Conservation (phyloP, 2,329 filamentous ascomycete species). For the Fusarium odoratissimum region DNA sequence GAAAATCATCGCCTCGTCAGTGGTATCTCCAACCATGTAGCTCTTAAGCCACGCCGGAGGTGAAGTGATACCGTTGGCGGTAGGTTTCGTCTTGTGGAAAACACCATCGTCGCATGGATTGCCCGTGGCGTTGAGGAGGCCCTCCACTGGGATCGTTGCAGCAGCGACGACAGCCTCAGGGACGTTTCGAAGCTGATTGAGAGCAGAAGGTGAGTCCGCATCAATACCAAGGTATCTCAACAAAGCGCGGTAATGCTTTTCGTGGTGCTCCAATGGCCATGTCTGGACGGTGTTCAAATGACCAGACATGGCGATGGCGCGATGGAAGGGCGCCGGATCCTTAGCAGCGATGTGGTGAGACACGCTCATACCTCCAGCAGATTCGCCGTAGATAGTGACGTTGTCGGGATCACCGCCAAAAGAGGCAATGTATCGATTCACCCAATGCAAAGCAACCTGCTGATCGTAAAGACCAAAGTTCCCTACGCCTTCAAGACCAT, state of each 20-base stretch:
- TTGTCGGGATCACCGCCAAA: neutral
- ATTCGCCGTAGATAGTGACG: constrained; percentile 2
- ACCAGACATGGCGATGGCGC: constrained; percentile 9
- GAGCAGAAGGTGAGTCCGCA: constrained; percentile 2
- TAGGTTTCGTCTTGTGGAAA: constrained; percentile 2
- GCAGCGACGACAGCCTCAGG: constrained; percentile 8
- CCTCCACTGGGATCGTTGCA: constrained; percentile 22
- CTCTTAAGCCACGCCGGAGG: constrained; percentile 20
- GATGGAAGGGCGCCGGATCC: neutral
- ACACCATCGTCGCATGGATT: constrained; percentile 27
- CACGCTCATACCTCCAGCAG: constrained; percentile 1
- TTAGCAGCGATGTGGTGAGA: neutral
- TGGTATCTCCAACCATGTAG: constrained; percentile 27
- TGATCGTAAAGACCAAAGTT: constrained; percentile 11
- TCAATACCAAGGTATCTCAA: constrained; percentile 22
- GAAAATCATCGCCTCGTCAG: constrained; percentile 32
- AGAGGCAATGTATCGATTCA: neutral
- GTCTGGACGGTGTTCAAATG: neutral
- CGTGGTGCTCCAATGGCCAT: neutral
- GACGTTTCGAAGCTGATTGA: constrained; percentile 15
- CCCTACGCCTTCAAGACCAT: neutral
- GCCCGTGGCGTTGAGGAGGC: constrained; percentile 15
- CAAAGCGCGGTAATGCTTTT: constrained; percentile 10
- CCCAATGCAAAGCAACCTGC: constrained; percentile 1
- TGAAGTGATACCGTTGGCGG: neutral